Evolutionary conservation across 768 basidiomycete species (phyloP), one percentile per base, ranked within the genome.

Genomic region (Suillus clintonianus): DNA sequence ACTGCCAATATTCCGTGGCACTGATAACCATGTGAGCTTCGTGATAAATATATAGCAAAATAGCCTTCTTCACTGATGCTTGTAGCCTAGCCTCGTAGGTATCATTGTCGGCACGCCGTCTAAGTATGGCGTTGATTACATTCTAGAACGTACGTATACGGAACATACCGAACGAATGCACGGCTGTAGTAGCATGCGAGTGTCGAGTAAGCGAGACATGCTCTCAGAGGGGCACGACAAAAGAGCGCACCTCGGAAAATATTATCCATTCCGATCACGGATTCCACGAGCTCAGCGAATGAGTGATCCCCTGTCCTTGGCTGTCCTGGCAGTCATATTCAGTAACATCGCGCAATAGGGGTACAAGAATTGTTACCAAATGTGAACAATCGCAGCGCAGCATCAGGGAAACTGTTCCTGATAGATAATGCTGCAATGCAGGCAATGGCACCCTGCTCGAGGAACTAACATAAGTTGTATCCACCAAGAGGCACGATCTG

Each of bases 31-130:
- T 50, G 24, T 39, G 54, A 47, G 55, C 61, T 71, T 76, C 71
- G 30, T 19, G 34, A 45, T 55, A 63, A 53, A 56, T 57, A 34
- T n/a, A 51, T 39, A 30, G 11, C 41, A 57, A 24, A 51, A 64
- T 22, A 37, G 4, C 36, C 24, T 36, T 15, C 55, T 69, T 60
- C 68, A 83, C 72, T 77, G 83, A 62, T 85, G 85, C 47, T 69
- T 76, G 68, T 86, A 86, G 19, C 83, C 85, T 15, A 83, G 70
- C 37, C 34, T 65, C 59, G 77, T 73, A 34, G 80, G 80, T 50
- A 86, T 72, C 65, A 86, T 79, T 6, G 83, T 84, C 5, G 85
- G 83, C 9, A 85, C 81, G 9, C 84, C 84, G 63, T 85, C 84
- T 82, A 55, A 24, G 10, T 17, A 24, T 51, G 32, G n/a, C n/a